phyloP scores from a whole-genome alignment of 176 grass and related monocot genomes.

The Pontederia crassipes region DNA sequence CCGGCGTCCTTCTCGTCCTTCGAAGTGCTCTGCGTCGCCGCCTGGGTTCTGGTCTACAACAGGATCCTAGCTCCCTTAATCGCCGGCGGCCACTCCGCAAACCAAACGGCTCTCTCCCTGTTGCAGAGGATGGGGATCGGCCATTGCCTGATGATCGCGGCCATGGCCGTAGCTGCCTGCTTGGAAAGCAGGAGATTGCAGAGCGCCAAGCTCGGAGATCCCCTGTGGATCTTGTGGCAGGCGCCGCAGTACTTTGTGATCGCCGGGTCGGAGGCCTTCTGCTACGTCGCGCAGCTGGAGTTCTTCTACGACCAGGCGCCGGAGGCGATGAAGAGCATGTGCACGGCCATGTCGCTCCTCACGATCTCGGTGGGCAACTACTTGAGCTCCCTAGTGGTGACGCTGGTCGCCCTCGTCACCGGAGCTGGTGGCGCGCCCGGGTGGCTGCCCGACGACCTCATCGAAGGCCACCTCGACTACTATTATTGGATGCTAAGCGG shows the following conservation, averaged over 20 bases:
- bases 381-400: slow-evolving; percentile 58
- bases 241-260: slow-evolving; percentile 51
- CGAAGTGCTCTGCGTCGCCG: slow-evolving; percentile 38
- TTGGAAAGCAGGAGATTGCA: slow-evolving; percentile 39
- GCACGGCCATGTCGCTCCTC: slow-evolving; percentile 55
- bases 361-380: slow-evolving; percentile 54
- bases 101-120: slow-evolving; percentile 25
- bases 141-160: slow-evolving; percentile 34
- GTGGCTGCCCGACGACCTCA: slow-evolving; percentile 69
- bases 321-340: slow-evolving; percentile 76
- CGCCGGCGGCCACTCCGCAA: slow-evolving; percentile 4
- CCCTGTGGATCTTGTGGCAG: slow-evolving; percentile 53
- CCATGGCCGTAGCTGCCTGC: slow-evolving; percentile 41
- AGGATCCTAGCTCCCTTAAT: slow-evolving; percentile 32
- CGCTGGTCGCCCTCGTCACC: slow-evolving; percentile 31
- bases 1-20: slow-evolving; percentile 47
- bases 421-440: slow-evolving; percentile 20
- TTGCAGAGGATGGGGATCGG: slow-evolving; percentile 62
- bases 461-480: slow-evolving; percentile 62
- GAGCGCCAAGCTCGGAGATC: slow-evolving; percentile 12
- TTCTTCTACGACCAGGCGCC: slow-evolving; percentile 86
- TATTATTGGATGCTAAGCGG: slow-evolving; percentile 44
- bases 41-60: slow-evolving; percentile 44
- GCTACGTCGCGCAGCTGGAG: slow-evolving; percentile 56
- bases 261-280: slow-evolving; percentile 52